Percentiles rank a stretch among this genome's conserved stretches.
phyloP scores from a whole-genome alignment of 768 basidiomycete genomes.

The Dentipellis sp. region DNA sequence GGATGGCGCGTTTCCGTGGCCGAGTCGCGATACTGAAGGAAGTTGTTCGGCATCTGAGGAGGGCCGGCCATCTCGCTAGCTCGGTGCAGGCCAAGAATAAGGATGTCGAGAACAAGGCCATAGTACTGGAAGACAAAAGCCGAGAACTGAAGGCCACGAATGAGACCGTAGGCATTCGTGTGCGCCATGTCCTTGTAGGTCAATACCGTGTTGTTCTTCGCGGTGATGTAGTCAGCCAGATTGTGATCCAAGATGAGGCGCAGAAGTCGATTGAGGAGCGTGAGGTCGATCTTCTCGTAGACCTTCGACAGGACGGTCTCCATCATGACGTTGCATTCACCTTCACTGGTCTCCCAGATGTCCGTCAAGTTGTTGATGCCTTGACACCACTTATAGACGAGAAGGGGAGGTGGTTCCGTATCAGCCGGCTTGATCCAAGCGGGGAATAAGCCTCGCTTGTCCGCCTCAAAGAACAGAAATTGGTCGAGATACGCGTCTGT shows the following conservation, averaged over 20 bases:
- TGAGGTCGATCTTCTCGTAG: conserved; percentile 98
- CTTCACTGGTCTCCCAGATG: conserved; percentile 97
- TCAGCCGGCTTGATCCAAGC: conserved; percentile 98
- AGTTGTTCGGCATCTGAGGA: conserved; percentile 95
- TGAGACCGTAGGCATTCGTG: conserved; percentile 93
- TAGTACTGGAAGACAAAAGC: conserved; percentile 99
- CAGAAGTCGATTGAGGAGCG: conserved; percentile 88
- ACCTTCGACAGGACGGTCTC: conserved; percentile 97
- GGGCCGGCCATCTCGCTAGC: conserved; percentile 99
- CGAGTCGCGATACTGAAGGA: conserved; percentile 93
- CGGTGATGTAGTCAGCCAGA: conserved; percentile 96
- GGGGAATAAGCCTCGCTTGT: conserved; percentile 96
- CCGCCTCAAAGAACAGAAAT: conserved; percentile 98
- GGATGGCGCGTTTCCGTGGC: conserved; percentile 94
- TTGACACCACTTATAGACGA: conserved; percentile 99
- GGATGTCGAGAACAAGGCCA: conserved; percentile 88
- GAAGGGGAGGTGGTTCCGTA: conserved; percentile 91
- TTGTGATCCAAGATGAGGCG: conserved; percentile 98
- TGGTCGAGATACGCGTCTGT: conserved; percentile 99
- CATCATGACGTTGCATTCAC: conserved; percentile 98
- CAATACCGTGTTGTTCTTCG: conserved; percentile 94
- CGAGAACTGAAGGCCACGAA: conserved; percentile 96
- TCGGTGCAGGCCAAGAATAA: conserved; percentile 94
- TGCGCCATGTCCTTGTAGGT: conserved; percentile 99
- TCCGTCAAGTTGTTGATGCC: conserved; percentile 98